Evolutionary conservation across 257 asterid genomes (phyloP).

Genomic region (Galeopsis tetrahit): DNA sequence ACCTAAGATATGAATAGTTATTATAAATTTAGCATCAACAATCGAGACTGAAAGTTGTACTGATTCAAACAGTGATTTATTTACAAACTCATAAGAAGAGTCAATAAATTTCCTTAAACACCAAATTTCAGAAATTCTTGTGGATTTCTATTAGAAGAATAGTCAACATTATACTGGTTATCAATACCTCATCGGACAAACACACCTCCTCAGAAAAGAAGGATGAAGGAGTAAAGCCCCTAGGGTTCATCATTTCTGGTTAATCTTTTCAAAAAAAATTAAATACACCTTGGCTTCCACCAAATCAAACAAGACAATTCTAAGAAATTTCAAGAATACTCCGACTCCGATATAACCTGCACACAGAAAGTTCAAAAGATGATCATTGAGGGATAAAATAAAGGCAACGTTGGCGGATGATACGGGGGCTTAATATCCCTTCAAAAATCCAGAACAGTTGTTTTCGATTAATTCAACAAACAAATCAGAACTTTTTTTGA

Average conservation of each 20-base stretch:
- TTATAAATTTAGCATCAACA: too few species aligned
- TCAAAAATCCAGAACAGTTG: too few species aligned
- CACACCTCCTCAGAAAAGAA: conserved; percentile 68
- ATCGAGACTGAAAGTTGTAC: too few species aligned
- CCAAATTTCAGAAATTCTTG: conserved; percentile 4
- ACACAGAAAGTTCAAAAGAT: conserved; percentile 34
- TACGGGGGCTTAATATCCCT: too few species aligned
- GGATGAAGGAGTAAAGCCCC: conserved; percentile 74
- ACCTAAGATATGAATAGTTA: too few species aligned
- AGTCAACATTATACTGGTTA: conserved; percentile 12
- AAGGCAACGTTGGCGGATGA: too few species aligned
- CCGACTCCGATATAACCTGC: conserved; percentile 45
- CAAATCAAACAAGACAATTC: conserved; percentile 37
- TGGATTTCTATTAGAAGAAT: conserved; percentile 11
- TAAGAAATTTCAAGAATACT: conserved; percentile 41
- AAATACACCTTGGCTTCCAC: conserved; percentile 40
- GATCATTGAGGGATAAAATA: conserved; percentile 27
- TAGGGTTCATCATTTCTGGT: conserved; percentile 59
- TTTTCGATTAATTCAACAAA: too few species aligned
- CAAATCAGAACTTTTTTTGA: too few species aligned
- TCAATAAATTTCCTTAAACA: neutral
- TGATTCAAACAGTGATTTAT: too few species aligned
- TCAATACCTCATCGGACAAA: conserved; percentile 66
- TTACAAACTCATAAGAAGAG: too few species aligned
- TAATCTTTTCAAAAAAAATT: conserved; percentile 37